Evolutionary conservation across 2,329 filamentous ascomycete genomes (phyloP).

Genomic region (Paracoccidioides lutzii): DNA sequence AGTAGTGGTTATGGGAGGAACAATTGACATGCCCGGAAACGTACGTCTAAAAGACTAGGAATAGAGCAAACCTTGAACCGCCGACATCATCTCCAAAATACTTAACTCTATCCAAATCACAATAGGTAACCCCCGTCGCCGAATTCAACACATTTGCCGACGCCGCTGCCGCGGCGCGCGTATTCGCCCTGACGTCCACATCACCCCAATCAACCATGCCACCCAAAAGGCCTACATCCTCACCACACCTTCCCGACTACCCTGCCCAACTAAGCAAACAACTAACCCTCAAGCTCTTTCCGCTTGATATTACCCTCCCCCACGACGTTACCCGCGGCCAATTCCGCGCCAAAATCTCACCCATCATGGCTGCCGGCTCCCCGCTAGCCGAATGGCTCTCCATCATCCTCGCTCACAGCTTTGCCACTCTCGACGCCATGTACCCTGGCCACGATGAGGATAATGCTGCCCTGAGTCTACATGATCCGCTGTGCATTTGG

Average conservation of each 20-base stretch:
- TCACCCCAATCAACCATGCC: conserved; percentile 72
- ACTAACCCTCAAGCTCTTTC: conserved; percentile 58
- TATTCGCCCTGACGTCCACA: conserved; percentile 64
- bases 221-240: conserved; percentile 30
- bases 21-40: conserved; percentile 68
- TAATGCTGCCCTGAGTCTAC: conserved; percentile 48
- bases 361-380: conserved; percentile 48
- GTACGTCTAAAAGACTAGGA: conserved; percentile 35
- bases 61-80: neutral
- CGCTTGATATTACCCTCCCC: conserved; percentile 62
- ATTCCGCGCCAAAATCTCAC: conserved; percentile 45
- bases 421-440: conserved; percentile 53
- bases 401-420: conserved; percentile 59
- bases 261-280: conserved; percentile 49
- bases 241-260: conserved; percentile 45
- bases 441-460: conserved; percentile 41
- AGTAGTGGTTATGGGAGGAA: conserved; percentile 89
- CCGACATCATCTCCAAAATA: neutral
- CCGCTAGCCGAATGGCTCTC: conserved; percentile 62
- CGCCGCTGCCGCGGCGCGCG: conserved; percentile 58
- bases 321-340: conserved; percentile 52
- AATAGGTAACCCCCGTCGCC: conserved; percentile 55
- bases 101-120: neutral
- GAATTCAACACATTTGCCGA: conserved; percentile 97
- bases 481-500: conserved; percentile 70